Evolutionary conservation across 164 flowering plant species (phyloP).

Genomic region (Chimonanthus praecox): DNA sequence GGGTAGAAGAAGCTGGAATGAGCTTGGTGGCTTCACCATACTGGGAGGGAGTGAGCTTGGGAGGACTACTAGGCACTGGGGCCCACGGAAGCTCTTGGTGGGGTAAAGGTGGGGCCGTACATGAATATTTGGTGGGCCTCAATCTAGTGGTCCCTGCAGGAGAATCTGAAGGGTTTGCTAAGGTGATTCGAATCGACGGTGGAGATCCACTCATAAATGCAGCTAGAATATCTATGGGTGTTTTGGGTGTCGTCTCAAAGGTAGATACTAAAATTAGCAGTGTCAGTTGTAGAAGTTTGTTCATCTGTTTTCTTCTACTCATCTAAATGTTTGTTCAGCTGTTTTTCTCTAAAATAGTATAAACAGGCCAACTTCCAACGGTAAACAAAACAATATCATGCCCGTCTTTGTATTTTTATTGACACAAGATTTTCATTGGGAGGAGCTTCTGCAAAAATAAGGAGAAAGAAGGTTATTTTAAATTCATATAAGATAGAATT

Average conservation of each 20-base stretch:
- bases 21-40: conserved; percentile 79
- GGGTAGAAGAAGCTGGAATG: conserved; percentile 47
- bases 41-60: conserved; percentile 86
- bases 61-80: conserved; percentile 69
- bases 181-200: conserved; percentile 29
- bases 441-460: no score
- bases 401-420: no score
- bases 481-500: no score
- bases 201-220: conserved; percentile 46
- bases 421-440: no score
- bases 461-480: no score
- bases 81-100: conserved; percentile 90
- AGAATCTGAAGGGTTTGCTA: conserved; percentile 50
- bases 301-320: conserved; percentile 1
- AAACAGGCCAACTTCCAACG: no score
- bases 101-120: conserved; percentile 77
- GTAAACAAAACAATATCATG: no score
- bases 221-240: conserved; percentile 61
- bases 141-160: conserved; percentile 55
- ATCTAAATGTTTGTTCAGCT: background rate
- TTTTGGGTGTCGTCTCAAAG: conserved; percentile 77
- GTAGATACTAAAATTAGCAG: conserved; percentile 21
- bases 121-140: conserved; percentile 67
- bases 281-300: no score
- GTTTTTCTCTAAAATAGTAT: background rate